Conservation (phyloP, 495 filamentous ascomycete species). For the Xylona heveae region DNA sequence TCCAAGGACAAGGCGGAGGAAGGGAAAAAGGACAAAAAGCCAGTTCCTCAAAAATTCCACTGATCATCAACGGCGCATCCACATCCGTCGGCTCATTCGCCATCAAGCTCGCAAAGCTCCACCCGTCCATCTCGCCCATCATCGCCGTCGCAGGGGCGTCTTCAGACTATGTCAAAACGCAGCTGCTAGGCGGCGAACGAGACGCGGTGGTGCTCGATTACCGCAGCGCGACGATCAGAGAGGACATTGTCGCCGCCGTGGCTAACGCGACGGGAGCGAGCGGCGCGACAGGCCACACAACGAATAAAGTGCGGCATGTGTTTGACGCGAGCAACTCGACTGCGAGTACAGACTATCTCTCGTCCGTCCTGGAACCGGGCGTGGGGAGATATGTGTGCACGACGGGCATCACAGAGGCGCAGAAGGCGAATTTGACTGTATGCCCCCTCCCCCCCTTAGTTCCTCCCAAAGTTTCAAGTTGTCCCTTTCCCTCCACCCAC, state of each 20-base stretch:
- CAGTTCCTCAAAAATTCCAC: too few species aligned
- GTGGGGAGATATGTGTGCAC: slow-evolving; percentile 14
- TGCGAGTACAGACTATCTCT: too few species aligned
- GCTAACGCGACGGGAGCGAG: slow-evolving; percentile 25
- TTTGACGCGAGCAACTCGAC: too few species aligned
- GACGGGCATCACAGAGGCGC: slow-evolving; percentile 14
- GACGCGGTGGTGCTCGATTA: slow-evolving; percentile 62
- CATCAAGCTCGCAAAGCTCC: slow-evolving; percentile 39
- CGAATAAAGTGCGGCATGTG: too few species aligned
- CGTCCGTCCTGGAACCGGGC: too few species aligned
- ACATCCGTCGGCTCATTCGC: slow-evolving; percentile 46
- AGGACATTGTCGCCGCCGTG: slow-evolving; percentile 25
- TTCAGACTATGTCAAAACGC: slow-evolving; percentile 27
- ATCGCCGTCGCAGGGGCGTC: slow-evolving; percentile 45
- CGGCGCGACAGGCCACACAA: slow-evolving; percentile 23
- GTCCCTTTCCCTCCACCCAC: too few species aligned
- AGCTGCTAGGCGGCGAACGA: slow-evolving; percentile 41
- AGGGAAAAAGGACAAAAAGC: too few species aligned
- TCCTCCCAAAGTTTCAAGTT: too few species aligned
- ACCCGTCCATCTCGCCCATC: slow-evolving; percentile 53
- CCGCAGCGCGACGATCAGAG: slow-evolving; percentile 31
- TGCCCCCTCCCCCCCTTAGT: too few species aligned
- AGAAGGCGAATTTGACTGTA: too few species aligned
- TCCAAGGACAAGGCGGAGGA: too few species aligned
- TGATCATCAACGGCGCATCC: slow-evolving; percentile 45